phyloP scores from a whole-genome alignment of 2,329 filamentous ascomycete genomes.

The Coleophoma cylindrospora region DNA sequence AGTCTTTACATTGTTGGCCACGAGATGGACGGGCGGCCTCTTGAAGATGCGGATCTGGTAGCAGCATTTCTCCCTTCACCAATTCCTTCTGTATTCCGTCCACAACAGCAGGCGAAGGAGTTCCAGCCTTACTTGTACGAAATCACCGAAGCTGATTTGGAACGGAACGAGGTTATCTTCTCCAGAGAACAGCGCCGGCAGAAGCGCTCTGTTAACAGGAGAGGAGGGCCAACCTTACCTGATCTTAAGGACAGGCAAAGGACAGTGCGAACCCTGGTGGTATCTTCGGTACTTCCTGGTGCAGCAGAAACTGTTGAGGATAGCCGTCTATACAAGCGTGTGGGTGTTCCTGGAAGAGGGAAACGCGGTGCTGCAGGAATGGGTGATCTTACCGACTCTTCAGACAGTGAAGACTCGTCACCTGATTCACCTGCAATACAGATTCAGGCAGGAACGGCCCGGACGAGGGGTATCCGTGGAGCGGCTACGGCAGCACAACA shows the following conservation, averaged over 20 bases:
- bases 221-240: slow-evolving; percentile 88
- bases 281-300: slow-evolving; percentile 88
- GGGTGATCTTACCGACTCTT: slow-evolving; percentile 71
- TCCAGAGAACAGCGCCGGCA: slow-evolving; percentile 90
- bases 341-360: slow-evolving; percentile 50
- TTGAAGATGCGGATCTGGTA: slow-evolving; percentile 88
- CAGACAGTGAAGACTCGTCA: slow-evolving; percentile 84
- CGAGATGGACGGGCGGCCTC: slow-evolving; percentile 87
- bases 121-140: slow-evolving; percentile 93
- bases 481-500: slow-evolving; percentile 83
- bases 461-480: slow-evolving; percentile 83
- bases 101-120: slow-evolving; percentile 89
- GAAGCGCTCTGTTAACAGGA: slow-evolving; percentile 90
- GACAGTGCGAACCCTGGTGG: slow-evolving; percentile 86
- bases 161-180: slow-evolving; percentile 87
- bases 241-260: slow-evolving; percentile 93
- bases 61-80: slow-evolving; percentile 83
- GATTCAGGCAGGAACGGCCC: slow-evolving; percentile 66
- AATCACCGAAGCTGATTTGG: slow-evolving; percentile 82
- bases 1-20: slow-evolving; percentile 91
- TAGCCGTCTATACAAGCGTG: slow-evolving; percentile 79
- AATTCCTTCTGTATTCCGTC: slow-evolving; percentile 76
- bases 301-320: slow-evolving; percentile 76
- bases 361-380: slow-evolving; percentile 47
- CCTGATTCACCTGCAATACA: slow-evolving; percentile 81